Conservation (phyloP, 1,139 yeast genomes). For the Hemisphaericaspora lyxosophila region DNA sequence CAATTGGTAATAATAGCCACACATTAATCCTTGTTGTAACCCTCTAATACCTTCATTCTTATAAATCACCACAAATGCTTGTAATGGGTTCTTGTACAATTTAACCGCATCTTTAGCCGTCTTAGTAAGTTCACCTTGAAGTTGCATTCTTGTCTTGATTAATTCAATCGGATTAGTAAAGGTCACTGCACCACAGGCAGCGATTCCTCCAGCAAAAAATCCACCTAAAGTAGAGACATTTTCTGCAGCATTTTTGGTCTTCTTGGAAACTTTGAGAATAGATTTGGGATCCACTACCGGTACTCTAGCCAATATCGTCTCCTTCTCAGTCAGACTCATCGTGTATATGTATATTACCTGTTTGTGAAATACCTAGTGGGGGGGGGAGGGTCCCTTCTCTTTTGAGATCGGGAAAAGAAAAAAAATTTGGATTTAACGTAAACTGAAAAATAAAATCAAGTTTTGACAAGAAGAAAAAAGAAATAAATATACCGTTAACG, state of each 20-base stretch:
- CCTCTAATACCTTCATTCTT: constrained; percentile 85
- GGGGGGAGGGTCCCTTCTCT: too few species aligned
- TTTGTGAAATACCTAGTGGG: too few species aligned
- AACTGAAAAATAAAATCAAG: too few species aligned
- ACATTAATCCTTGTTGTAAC: constrained; percentile 79
- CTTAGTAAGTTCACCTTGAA: constrained; percentile 84
- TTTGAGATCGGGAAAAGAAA: too few species aligned
- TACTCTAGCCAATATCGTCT: neutral
- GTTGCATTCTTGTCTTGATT: constrained; percentile 92
- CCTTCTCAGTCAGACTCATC: constrained; percentile 4
- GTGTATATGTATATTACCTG: too few species aligned
- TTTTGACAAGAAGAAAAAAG: too few species aligned
- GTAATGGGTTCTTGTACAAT: constrained; percentile 77
- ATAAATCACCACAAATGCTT: constrained; percentile 75
- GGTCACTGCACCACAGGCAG: constrained; percentile 97
- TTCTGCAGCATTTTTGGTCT: constrained; percentile 39
- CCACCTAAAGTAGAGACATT: constrained; percentile 72
- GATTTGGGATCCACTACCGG: neutral
- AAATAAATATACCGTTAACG: too few species aligned
- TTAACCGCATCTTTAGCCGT: constrained; percentile 47
- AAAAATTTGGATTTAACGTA: too few species aligned
- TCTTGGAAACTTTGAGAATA: neutral
- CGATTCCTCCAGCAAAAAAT: constrained; percentile 88
- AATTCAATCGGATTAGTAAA: constrained; percentile 94
- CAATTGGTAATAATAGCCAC: constrained; percentile 85